These are phyloP conservation scores for Achaetomium macrosporum DNA, from an alignment of 2,329 filamentous ascomycete species.

Conservation along the genomic window DNA sequence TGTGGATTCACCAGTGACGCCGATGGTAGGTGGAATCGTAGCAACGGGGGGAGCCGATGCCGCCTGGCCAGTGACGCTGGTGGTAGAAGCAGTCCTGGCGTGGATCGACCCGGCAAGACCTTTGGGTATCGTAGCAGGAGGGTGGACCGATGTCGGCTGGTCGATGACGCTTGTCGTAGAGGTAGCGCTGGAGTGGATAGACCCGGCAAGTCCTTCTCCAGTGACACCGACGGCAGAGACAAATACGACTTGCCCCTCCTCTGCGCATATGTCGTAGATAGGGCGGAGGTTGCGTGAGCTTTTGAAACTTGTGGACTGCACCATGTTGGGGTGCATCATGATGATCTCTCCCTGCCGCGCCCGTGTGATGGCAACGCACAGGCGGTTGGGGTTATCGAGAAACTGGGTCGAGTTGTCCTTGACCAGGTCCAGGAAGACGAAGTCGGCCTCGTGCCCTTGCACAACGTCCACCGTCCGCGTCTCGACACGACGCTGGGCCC, in stretches of 20 bases:
- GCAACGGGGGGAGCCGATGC: no score
- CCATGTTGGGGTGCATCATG: constrained; percentile 38
- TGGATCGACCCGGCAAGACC: no score
- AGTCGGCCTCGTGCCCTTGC: constrained; percentile 43
- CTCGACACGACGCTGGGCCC: constrained; percentile 31
- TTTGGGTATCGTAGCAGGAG: no score
- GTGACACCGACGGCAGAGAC: no score
- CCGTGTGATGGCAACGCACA: constrained; percentile 43
- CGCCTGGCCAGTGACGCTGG: no score
- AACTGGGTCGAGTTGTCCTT: constrained; percentile 35
- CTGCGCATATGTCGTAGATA: background rate
- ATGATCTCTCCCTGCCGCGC: constrained; percentile 41
- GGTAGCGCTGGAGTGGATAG: no score
- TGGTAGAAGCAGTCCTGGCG: no score
- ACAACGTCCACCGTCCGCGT: constrained; percentile 41
- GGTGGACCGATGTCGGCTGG: no score
- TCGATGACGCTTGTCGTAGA: background rate
- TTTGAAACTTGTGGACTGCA: background rate
- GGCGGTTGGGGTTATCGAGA: constrained; percentile 38
- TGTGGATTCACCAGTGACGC: no score
- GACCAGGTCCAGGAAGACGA: constrained; percentile 44
- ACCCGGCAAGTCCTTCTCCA: no score
- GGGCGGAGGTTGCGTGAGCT: background rate
- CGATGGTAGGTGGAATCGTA: no score
- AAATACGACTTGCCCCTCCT: constrained; percentile 3